A percentile compares a stretch with the other conserved stretches of the same genome.
These are phyloP conservation scores for Sclerotinia trifoliorum DNA, from an alignment of 2,329 filamentous ascomycete genomes.

Conservation along the genomic window DNA sequence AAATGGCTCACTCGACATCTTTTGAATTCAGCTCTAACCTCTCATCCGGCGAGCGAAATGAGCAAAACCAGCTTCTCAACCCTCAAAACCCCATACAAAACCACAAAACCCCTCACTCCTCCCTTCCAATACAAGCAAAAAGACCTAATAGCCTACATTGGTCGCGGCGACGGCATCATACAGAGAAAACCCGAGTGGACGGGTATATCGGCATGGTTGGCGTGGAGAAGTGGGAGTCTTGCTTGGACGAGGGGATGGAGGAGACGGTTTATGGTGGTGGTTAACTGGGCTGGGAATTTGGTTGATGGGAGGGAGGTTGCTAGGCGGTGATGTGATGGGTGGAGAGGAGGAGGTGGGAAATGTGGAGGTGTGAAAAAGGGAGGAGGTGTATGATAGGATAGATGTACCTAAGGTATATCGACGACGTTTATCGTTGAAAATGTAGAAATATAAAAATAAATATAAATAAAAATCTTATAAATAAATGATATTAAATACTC, in stretches of 20 bases:
- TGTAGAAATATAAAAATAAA: too few relatives aligned
- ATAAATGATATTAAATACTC: too few relatives aligned
- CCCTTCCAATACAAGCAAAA: constrained; percentile 29
- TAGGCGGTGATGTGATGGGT: constrained; percentile 17
- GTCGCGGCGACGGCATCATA: constrained; percentile 29
- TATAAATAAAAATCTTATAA: too few relatives aligned
- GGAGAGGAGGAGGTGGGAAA: not conserved
- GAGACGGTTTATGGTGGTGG: constrained; percentile 28
- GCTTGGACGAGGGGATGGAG: constrained; percentile 32
- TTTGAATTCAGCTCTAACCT: not conserved
- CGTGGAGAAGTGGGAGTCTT: constrained; percentile 32
- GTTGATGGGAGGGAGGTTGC: constrained; percentile 29
- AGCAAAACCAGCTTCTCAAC: too few relatives aligned
- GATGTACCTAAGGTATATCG: too few relatives aligned
- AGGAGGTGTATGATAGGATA: not conserved
- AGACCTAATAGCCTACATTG: constrained; percentile 30
- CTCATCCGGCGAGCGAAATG: too few relatives aligned
- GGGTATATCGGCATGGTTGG: constrained; percentile 28
- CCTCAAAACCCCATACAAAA: too few relatives aligned
- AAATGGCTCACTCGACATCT: constrained; percentile 24
- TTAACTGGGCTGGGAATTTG: constrained; percentile 30
- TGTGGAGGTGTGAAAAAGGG: not conserved
- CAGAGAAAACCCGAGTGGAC: constrained; percentile 30
- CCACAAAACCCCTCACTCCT: too few relatives aligned
- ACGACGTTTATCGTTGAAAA: too few relatives aligned